Conservation (phyloP, 75 land plant species). For the Pinus albicaulis region DNA sequence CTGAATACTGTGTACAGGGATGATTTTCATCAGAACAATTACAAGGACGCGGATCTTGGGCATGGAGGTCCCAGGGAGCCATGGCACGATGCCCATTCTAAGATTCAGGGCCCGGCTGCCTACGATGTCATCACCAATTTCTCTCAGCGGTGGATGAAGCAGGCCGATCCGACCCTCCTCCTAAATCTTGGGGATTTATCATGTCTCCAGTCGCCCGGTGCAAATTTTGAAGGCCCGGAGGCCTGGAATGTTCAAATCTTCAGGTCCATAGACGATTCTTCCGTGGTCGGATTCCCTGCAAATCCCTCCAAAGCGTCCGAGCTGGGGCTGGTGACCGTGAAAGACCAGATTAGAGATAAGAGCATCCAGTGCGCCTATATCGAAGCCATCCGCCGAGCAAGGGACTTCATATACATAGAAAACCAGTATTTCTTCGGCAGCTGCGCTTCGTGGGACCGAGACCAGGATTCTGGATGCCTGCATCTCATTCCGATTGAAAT, state of each 20-base stretch:
- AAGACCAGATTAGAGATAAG: slow-evolving; percentile 30
- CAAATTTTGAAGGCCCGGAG: slow-evolving; percentile 7
- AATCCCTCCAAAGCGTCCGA: slow-evolving; percentile 9
- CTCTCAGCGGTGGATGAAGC: slow-evolving; percentile 63
- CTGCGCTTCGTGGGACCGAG: too few relatives aligned
- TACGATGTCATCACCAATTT: slow-evolving; percentile 47
- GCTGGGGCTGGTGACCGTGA: slow-evolving; percentile 36
- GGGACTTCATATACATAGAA: too few relatives aligned
- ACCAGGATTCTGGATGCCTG: too few relatives aligned
- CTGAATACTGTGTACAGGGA: slow-evolving; percentile 27
- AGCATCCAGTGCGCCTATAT: slow-evolving; percentile 15
- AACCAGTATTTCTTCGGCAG: too few relatives aligned
- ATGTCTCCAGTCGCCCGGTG: neutral
- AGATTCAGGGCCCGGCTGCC: slow-evolving; percentile 30
- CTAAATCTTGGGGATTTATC: slow-evolving; percentile 11
- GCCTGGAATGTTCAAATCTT: slow-evolving; percentile 56
- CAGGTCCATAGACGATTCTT: slow-evolving; percentile 52
- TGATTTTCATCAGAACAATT: too few relatives aligned
- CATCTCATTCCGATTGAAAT: too few relatives aligned
- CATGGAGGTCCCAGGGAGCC: slow-evolving; percentile 89
- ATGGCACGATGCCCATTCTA: slow-evolving; percentile 82
- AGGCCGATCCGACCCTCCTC: slow-evolving; percentile 5
- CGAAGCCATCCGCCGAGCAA: too few relatives aligned
- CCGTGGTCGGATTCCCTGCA: slow-evolving; percentile 38
- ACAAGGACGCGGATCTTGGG: too few relatives aligned